Base-by-base conservation (phyloP, 2,329 filamentous ascomycete species). In the Calonectria hongkongensis region DNA sequence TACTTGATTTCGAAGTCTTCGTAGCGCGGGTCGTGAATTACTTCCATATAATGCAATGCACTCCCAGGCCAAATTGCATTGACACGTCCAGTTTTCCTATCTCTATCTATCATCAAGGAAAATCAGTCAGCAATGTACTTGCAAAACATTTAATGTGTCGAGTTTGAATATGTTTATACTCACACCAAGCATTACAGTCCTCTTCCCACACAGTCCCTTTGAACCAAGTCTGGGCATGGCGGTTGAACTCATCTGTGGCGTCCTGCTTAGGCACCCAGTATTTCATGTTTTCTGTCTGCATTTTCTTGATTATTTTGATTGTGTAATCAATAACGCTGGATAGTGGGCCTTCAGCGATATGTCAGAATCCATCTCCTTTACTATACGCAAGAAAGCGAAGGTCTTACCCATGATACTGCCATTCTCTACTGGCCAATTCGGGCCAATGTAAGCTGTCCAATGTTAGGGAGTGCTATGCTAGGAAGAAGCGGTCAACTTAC, bases 1-100 rank as follows among this genome's bases (percentile, higher is more conserved):
- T 68, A 68, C 15, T n/a, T 39, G 6, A 68, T 68, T 18, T 68
- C 65, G 28, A 68, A 58, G 28, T 68, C 65, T 15, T 68, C 65
- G n/a, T 54, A 64, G 8, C 67, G 45, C 3, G 58, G 56, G 0
- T 70, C 67, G 4, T 63, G 27, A 4, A 70, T 25, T 2, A 25
- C 21, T 9, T 18, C 58, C 12, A 47, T 25, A 21, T 45, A 70
- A 27, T 70, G 67, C 12, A 70, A 48, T n/a, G 47, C 58, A 28
- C 56, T 70, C 1, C 67, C 67, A 7, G 67, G 67, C 67, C 67
- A 70, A 18, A 56, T 64, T 2, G 67, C 67, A 27, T 70, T 58
- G 2, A 70, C 67, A 7, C 36, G 45, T n/a, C 67, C 67, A 1
- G 47, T 70, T 18, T 64, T 43, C 18, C 27, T 21, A 13, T 65